Base-by-base conservation (phyloP, 2,329 filamentous ascomycete species). In the Cordyceps militaris region DNA sequence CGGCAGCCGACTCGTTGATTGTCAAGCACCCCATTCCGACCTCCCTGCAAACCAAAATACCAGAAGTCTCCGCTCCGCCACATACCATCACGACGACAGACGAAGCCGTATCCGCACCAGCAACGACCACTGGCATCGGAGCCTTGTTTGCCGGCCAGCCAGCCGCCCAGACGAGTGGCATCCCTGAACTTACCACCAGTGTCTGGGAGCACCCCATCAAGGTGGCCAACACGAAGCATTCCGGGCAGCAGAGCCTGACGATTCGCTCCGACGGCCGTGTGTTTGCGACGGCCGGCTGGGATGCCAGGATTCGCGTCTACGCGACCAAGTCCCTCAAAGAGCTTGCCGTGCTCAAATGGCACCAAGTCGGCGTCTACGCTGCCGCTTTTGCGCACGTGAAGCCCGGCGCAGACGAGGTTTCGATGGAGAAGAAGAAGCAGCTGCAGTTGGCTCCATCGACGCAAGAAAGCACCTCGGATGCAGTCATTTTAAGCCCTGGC, bases 221-320 rank as follows among this genome's bases (percentile, higher is more conserved):
- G 65, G 70, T 74, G 0, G 62, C 85, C 46, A 85, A 93, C 64
- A 97, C 93, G 1, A 93, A 88, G 67, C 94, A 97, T 70, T 82
- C 92, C 0, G 94, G 94, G 1, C 93, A 97, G 69, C 94, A 99
- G 71, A 83, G 85, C 11, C 74, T 99, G 7, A 75, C 74, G 3
- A 79, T 97, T 24, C 84, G 94, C 14, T 86, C 84, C 1, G 94
- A 99, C 69, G 88, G 85, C 3, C 87, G 83, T 62, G 80, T 99
- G 4, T 88, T 97, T 62, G 90, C 88, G 3, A 97, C 93, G 0
- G 93, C 90, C 0, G 94, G 94, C 3, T 99, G 94, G 94, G 94
- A 99, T 70, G 81, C 84, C 1, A 83, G 85, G 49, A 77, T 92
- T 1, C 79, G 94, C 9, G 85, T 97, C 1, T 99, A 97, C 70